These are phyloP conservation scores for Aspergillus melleus DNA, from an alignment of 2,329 filamentous ascomycete species.

Conservation along the genomic window DNA sequence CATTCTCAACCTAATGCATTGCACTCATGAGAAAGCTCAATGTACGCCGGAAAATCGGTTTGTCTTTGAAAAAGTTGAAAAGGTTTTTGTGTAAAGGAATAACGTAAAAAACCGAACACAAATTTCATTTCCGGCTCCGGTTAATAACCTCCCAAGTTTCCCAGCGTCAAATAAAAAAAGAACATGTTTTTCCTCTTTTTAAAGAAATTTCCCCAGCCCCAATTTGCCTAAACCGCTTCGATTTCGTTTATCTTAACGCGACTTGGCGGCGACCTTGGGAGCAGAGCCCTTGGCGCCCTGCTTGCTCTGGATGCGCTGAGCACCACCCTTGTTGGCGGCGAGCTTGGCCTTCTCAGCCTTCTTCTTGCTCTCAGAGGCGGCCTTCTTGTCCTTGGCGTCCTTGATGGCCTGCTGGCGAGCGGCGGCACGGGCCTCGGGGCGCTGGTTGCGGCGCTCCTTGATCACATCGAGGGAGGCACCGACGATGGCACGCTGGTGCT, in stretches of 20 bases:
- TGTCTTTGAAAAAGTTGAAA: not conserved
- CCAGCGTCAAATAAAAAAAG: slow-evolving; percentile 22
- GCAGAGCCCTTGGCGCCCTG: slow-evolving; percentile 91
- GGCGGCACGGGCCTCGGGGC: slow-evolving; percentile 92
- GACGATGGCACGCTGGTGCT: slow-evolving; percentile 98
- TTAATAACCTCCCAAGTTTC: slow-evolving; percentile 26
- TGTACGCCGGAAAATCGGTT: not conserved
- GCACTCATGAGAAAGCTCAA: not conserved
- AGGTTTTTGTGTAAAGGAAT: slow-evolving; percentile 5
- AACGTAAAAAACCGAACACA: not conserved
- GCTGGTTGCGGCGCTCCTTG: slow-evolving; percentile 95
- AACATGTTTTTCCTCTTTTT: slow-evolving; percentile 19
- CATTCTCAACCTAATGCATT: not conserved
- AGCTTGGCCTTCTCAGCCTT: slow-evolving; percentile 99
- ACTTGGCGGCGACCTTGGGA: slow-evolving; percentile 80
- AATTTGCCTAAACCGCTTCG: slow-evolving; percentile 27
- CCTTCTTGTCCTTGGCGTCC: slow-evolving; percentile 99
- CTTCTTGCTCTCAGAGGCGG: slow-evolving; percentile 82
- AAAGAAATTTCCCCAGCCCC: slow-evolving; percentile 26
- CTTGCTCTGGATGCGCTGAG: slow-evolving; percentile 85
- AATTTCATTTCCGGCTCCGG: slow-evolving; percentile 10
- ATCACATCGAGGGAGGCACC: slow-evolving; percentile 99
- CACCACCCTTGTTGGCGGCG: slow-evolving; percentile 76
- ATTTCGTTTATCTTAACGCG: slow-evolving; percentile 63
- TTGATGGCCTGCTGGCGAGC: slow-evolving; percentile 89